Evolutionary conservation across 75 land plant genomes (phyloP), one percentile per base, ranked within the genome.

Genomic region (Pseudotsuga menziesii): DNA sequence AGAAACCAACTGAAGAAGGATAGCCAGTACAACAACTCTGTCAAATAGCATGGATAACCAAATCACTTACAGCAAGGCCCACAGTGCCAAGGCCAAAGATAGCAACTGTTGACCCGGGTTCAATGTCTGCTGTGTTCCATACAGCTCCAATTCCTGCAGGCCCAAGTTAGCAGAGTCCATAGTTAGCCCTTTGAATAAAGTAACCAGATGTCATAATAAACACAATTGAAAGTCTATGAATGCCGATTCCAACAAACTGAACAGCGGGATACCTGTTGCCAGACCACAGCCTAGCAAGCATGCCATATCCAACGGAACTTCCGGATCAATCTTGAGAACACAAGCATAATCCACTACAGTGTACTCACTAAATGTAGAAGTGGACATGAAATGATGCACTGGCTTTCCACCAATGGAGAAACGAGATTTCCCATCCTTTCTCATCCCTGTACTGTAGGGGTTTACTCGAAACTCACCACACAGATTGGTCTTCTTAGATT

Each of bases 281-380:
- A 93, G 55, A 6, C 97, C 89, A 55, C 97, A 93, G 78, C 94
- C 87, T 23, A 93, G 84, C 69, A 95, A 73, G 78, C 87, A 82
- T 80, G 88, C 87, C 64, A 81, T 88, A 61, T 88, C 76, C 58
- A 93, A 70, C 0, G 89, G 91, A 66, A 91, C 92, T 3, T 60
- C 57, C 0, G 86, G 85, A 83, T 88, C 70, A 41, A 95, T 82
- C 81, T 91, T 93, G 36, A 85, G 89, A 27, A 87, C 89, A 72
- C 89, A 90, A 27, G 83, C 98, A 5, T 84, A 74, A 66, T 95
- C 91, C 35, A 93, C 58, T 0, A 95, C 98, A 12, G 98, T 95
- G 82, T 88, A 95, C 84, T 95, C 92, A 58, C 84, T 83, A 78
- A 95, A 95, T n/a, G 96, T 95, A 8, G 98, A 94, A 5, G 89